These are phyloP conservation scores for Acrocalymma vagum DNA, from an alignment of 2,329 filamentous ascomycete species.

Conservation along the genomic window DNA sequence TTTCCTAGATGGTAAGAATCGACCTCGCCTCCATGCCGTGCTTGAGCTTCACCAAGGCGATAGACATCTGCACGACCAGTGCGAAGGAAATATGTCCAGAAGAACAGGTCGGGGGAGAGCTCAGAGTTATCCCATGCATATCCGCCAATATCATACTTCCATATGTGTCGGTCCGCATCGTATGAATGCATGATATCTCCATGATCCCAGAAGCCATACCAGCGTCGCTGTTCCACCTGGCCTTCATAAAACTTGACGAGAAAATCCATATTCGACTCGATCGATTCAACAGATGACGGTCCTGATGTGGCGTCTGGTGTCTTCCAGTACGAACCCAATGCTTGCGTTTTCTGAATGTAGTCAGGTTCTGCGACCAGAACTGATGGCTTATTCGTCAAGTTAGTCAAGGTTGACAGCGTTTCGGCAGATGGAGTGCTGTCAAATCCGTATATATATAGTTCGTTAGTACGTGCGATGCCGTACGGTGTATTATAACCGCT, in stretches of 20 bases:
- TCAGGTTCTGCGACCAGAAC: slow-evolving; percentile 58
- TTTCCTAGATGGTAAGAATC: slow-evolving; percentile 68
- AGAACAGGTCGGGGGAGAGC: slow-evolving; percentile 68
- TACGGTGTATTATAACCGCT: slow-evolving; percentile 63
- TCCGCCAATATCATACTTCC: slow-evolving; percentile 70
- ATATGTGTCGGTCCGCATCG: slow-evolving; percentile 65
- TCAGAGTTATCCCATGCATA: slow-evolving; percentile 73
- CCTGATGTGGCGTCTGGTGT: slow-evolving; percentile 41
- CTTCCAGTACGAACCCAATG: slow-evolving; percentile 65
- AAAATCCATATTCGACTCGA: slow-evolving; percentile 65
- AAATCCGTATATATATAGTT: slow-evolving; percentile 64
- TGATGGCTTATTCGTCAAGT: slow-evolving; percentile 61
- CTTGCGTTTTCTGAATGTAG: slow-evolving; percentile 62
- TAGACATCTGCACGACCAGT: slow-evolving; percentile 67
- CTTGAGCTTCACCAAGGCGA: slow-evolving; percentile 66
- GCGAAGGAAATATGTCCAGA: slow-evolving; percentile 70
- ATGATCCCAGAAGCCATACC: slow-evolving; percentile 71
- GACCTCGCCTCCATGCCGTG: slow-evolving; percentile 67
- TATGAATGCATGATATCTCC: slow-evolving; percentile 72
- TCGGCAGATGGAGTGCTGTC: slow-evolving; percentile 61
- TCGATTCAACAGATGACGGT: slow-evolving; percentile 46
- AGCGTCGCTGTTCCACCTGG: slow-evolving; percentile 65
- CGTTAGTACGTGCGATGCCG: slow-evolving; percentile 66
- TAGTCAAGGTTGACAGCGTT: slow-evolving; percentile 54
- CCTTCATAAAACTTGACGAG: slow-evolving; percentile 64